phyloP scores from a whole-genome alignment of 2,329 filamentous ascomycete genomes.

The Aspergillus fumigatus region DNA sequence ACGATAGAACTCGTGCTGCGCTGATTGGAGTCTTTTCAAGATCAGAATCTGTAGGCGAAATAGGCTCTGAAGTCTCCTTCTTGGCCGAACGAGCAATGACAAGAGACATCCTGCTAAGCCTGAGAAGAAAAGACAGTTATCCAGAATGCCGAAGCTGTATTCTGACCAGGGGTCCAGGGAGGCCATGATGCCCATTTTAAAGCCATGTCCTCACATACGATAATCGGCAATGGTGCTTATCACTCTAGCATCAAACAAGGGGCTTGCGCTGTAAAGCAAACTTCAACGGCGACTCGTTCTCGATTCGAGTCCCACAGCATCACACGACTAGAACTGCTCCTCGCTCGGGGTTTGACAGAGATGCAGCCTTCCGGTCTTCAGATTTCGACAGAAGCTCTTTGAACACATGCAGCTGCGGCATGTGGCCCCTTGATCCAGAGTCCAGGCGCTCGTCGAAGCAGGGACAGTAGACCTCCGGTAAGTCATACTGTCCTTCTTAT shows the following conservation, averaged over 20 bases:
- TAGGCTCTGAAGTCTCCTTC: neutral
- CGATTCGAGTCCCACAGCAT: neutral
- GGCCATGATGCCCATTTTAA: neutral
- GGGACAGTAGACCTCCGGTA: neutral
- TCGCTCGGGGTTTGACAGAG: neutral
- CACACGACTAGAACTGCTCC: neutral
- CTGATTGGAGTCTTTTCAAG: slow-evolving; percentile 5
- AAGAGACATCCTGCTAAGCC: slow-evolving; percentile 8
- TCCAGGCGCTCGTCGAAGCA: slow-evolving; percentile 15
- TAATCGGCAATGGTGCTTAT: neutral
- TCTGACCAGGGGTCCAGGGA: neutral
- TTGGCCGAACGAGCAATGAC: slow-evolving; percentile 9
- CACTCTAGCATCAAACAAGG: neutral
- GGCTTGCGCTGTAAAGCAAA: neutral
- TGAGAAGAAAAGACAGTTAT: neutral
- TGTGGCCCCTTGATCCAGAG: neutral
- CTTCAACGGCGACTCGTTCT: neutral
- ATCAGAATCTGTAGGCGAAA: slow-evolving; percentile 3
- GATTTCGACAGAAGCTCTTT: neutral
- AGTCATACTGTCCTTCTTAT: neutral
- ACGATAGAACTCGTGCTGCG: neutral
- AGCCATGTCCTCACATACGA: neutral
- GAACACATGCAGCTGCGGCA: neutral
- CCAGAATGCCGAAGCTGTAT: neutral
- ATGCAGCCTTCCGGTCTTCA: neutral